These are phyloP conservation scores for Ogataea hybrid DNA, from an alignment of 1,139 yeast species.

Conservation along the genomic window DNA sequence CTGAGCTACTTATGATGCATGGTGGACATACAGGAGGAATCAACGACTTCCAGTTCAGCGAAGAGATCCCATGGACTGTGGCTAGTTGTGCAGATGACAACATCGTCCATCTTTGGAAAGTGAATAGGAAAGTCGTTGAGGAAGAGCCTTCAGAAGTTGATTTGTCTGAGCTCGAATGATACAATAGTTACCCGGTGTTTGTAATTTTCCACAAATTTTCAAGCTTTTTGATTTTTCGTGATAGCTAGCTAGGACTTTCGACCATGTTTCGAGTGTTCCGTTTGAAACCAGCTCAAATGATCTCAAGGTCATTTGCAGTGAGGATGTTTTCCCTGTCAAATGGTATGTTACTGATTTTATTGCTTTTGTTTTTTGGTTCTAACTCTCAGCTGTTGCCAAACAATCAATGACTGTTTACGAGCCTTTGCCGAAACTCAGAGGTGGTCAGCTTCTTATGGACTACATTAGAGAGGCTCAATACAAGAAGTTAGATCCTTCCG, in stretches of 20 bases:
- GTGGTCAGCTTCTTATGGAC: slow-evolving; percentile 48
- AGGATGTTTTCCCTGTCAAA: neutral
- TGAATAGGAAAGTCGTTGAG: slow-evolving; percentile 50
- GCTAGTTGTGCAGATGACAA: slow-evolving; percentile 77
- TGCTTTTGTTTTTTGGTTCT: neutral
- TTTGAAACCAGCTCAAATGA: neutral
- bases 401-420: slow-evolving; percentile 42
- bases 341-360: neutral
- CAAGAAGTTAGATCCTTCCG: slow-evolving; percentile 66
- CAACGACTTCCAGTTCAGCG: slow-evolving; percentile 70
- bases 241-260: neutral
- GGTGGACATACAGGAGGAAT: slow-evolving; percentile 83
- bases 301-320: neutral
- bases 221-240: neutral
- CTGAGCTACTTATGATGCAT: slow-evolving; percentile 81
- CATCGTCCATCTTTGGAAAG: slow-evolving; percentile 74
- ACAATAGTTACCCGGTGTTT: slow-evolving; percentile 9
- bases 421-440: slow-evolving; percentile 51
- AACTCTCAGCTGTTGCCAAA: slow-evolving; percentile 7
- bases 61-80: slow-evolving; percentile 67
- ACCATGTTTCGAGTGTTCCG: slow-evolving; percentile 1
- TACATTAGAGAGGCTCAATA: slow-evolving; percentile 50
- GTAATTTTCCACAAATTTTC: slow-evolving; percentile 2
- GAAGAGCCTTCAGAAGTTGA: slow-evolving; percentile 30
- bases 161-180: slow-evolving; percentile 20